Percentiles rank a stretch among this genome's conserved stretches.
phyloP scores from a whole-genome alignment of 2,329 filamentous ascomycete genomes.

The Xylariaceae sp. region DNA sequence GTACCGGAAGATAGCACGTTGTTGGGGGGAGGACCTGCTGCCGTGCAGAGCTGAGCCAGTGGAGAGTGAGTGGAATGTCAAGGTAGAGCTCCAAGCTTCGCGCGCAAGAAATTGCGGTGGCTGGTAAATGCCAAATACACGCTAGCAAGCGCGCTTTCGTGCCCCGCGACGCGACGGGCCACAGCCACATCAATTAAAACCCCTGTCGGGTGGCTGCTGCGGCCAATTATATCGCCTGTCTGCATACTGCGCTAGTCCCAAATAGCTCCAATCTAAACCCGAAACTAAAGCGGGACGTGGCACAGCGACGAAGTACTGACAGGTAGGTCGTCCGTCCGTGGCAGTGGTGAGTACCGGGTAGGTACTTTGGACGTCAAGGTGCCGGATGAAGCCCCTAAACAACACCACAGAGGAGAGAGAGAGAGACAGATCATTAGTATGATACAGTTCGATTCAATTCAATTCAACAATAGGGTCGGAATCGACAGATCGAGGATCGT shows the following conservation, averaged over 20 bases:
- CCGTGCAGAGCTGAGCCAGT: too few relatives aligned
- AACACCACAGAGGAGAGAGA: neutral
- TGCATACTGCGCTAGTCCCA: neutral
- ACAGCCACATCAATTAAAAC: constrained; percentile 33
- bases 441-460: too few relatives aligned
- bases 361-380: too few relatives aligned
- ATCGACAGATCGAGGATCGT: neutral
- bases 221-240: constrained; percentile 6
- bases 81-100: neutral
- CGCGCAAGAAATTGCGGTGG: constrained; percentile 24
- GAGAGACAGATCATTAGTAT: neutral
- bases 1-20: neutral
- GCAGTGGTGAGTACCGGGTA: too few relatives aligned
- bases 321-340: too few relatives aligned
- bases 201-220: constrained; percentile 18
- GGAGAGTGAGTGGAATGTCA: too few relatives aligned
- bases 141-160: neutral
- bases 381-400: too few relatives aligned
- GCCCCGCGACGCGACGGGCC: constrained; percentile 17
- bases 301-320: neutral
- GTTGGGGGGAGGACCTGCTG: too few relatives aligned
- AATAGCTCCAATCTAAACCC: neutral
- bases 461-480: too few relatives aligned
- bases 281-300: neutral
- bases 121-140: constrained; percentile 23